Percentiles rank a stretch among this genome's conserved stretches.
Conservation (phyloP, 805 yeast genomes). For the Blastobotrys parvus region DNA sequence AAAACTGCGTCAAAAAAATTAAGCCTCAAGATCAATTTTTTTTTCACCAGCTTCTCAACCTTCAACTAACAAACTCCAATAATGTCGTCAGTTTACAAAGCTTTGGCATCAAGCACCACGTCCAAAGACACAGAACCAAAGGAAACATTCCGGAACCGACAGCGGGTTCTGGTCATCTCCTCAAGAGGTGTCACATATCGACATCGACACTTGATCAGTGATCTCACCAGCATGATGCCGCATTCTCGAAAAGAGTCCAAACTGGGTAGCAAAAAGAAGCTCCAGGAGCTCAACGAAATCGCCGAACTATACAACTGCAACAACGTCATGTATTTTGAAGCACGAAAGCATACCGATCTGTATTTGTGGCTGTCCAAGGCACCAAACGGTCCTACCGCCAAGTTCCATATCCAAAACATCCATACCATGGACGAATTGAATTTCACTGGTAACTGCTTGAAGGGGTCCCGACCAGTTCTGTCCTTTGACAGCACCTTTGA, state of each 20-base stretch:
- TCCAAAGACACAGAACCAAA: constrained; percentile 24
- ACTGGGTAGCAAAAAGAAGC: constrained; percentile 83
- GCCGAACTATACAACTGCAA: constrained; percentile 97
- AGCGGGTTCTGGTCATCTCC: constrained; percentile 79
- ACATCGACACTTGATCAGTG: constrained; percentile 89
- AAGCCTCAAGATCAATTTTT: too few relatives aligned
- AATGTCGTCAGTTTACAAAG: constrained; percentile 48
- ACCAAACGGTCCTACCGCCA: constrained; percentile 95
- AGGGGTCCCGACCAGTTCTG: constrained; percentile 89
- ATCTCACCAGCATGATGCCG: constrained; percentile 71
- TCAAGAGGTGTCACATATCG: constrained; percentile 92
- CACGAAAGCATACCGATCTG: constrained; percentile 91
- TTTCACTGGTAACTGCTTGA: constrained; percentile 92
- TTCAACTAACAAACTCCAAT: background rate
- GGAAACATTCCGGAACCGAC: constrained; percentile 64
- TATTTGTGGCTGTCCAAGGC: constrained; percentile 94
- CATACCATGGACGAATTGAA: constrained; percentile 94
- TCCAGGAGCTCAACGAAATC: constrained; percentile 83
- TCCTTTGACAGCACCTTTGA: constrained; percentile 82
- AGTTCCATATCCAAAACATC: constrained; percentile 87
- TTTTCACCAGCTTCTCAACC: background rate
- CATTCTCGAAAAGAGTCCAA: constrained; percentile 96
- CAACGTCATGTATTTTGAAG: constrained; percentile 87
- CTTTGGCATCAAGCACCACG: constrained; percentile 33
- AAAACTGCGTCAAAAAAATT: background rate